Percentiles rank a stretch among this genome's conserved stretches.
Conservation (phyloP, 2,329 filamentous ascomycete species). For the Ophiostoma pallidulum region DNA sequence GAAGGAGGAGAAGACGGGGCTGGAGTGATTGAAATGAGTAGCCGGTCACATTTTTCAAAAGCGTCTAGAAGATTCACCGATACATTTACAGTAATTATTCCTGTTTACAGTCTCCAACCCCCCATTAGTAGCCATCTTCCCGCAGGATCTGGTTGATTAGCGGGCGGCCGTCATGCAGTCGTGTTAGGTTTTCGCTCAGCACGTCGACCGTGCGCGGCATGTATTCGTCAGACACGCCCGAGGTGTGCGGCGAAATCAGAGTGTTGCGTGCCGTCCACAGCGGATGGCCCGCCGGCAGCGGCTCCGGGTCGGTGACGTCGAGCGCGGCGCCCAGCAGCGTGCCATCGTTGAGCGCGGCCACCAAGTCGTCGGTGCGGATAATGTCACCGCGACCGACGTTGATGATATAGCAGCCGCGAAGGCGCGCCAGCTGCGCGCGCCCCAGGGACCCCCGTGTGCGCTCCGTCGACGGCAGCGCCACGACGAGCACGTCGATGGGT, state of each 20-base stretch:
- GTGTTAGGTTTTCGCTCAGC: slow-evolving; percentile 30
- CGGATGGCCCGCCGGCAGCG: slow-evolving; percentile 56
- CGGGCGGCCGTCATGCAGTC: slow-evolving; percentile 7
- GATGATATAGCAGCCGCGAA: slow-evolving; percentile 50
- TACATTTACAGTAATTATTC: too few species aligned
- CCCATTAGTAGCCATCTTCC: slow-evolving; percentile 16
- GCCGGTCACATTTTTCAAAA: too few species aligned
- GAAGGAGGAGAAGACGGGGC: background rate
- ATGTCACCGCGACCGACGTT: slow-evolving; percentile 59
- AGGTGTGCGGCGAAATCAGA: slow-evolving; percentile 48
- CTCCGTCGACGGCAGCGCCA: slow-evolving; percentile 40
- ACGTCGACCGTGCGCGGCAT: slow-evolving; percentile 32
- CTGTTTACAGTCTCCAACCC: too few species aligned
- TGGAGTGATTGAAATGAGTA: too few species aligned
- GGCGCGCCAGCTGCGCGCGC: slow-evolving; percentile 36
- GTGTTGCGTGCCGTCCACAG: slow-evolving; percentile 63
- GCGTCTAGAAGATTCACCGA: too few species aligned
- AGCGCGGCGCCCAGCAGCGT: slow-evolving; percentile 55
- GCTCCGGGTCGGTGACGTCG: slow-evolving; percentile 73
- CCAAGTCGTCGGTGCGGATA: slow-evolving; percentile 43
- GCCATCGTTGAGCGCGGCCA: slow-evolving; percentile 44
- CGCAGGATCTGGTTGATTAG: slow-evolving; percentile 15
- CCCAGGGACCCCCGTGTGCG: slow-evolving; percentile 40
- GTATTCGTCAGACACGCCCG: slow-evolving; percentile 32
- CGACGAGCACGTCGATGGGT: slow-evolving; percentile 39